Base-by-base conservation (phyloP, 2,329 filamentous ascomycete species). In the Neobulgaria alba region DNA sequence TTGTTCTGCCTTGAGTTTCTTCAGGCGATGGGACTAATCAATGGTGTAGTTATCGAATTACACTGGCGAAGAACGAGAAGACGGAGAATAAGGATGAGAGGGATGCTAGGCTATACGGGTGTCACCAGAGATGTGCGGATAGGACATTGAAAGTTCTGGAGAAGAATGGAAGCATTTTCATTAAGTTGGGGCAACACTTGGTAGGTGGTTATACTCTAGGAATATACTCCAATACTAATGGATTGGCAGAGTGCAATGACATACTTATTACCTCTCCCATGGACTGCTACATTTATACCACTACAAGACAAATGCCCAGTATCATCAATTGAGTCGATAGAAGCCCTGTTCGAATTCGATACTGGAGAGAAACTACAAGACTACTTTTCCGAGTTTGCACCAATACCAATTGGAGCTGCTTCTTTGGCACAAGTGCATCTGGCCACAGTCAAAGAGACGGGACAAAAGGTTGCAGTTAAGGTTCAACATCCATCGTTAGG, bases 91-190 rank as follows among this genome's bases (percentile, higher is more conserved):
- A 73, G 29, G 72, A 76, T 38, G 76, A 86, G 60, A 77, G 78
- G 57, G 68, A 75, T n/a, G 68, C 64, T n/a, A 63, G 82, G 29
- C 68, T 98, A 38, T 83, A 78, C 52, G 79, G 80, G 48, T 96
- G 92, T 59, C 92, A 98, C 63, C 83, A 93, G 61, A 77, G 92
- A 62, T 98, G 92, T 65, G 92, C 92, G 20, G 75, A 87, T 55
- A 78, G 92, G 47, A 95, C 92, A 1, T 68, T 96, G 31, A 75
- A 73, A 42, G 89, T 93, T 2, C 67, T 96, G 50, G 92, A 98
- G 70, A 87, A 85, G 69, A 96, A 95, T 62, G 92, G 93, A 18
- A 94, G 90, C 82, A 95, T 98, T 49, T 98, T 96, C 56, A 96
- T 98, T 61, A 98, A 98, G 65, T 69, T 98, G 29, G 92, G 92